phyloP scores from a whole-genome alignment of 495 filamentous ascomycete species.

The Aspergillus sclerotioniger region DNA sequence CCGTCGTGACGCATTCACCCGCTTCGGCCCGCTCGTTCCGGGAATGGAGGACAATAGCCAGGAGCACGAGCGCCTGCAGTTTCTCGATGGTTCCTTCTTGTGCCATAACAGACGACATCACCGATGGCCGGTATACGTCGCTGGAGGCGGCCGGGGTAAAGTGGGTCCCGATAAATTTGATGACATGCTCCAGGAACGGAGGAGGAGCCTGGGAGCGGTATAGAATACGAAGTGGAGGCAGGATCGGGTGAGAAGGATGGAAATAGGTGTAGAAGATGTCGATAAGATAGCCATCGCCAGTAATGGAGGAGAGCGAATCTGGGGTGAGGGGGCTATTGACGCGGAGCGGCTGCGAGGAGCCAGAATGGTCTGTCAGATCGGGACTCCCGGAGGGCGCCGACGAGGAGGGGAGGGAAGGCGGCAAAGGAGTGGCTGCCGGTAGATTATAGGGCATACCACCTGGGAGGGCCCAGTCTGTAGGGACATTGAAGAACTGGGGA shows the following conservation, averaged over 20 bases:
- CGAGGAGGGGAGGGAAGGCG: constrained; percentile 7
- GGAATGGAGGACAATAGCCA: constrained; percentile 76
- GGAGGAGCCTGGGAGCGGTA: constrained; percentile 34
- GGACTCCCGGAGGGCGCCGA: constrained; percentile 29
- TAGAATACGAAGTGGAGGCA: constrained; percentile 36
- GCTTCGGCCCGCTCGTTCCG: constrained; percentile 66
- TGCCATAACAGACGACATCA: constrained; percentile 34
- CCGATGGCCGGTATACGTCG: constrained; percentile 40
- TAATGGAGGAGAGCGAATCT: constrained; percentile 37
- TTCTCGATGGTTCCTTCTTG: constrained; percentile 39
- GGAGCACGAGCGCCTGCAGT: constrained; percentile 74
- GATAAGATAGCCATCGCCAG: constrained; percentile 42
- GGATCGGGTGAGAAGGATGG: constrained; percentile 45
- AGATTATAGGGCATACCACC: constrained; percentile 22
- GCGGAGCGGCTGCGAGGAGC: constrained; percentile 19
- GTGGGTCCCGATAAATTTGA: constrained; percentile 48
- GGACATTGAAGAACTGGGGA: constrained; percentile 23
- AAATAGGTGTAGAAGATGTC: constrained; percentile 49
- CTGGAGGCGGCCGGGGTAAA: constrained; percentile 41
- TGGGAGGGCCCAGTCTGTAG: constrained; percentile 33
- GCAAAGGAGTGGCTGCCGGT: constrained; percentile 22
- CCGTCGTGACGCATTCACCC: constrained; percentile 61
- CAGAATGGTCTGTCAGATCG: constrained; percentile 20
- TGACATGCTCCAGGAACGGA: constrained; percentile 42
- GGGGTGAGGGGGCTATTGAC: constrained; percentile 38